Base-by-base conservation (phyloP, 768 basidiomycete species). In the Dictyophora rubrovolvata region DNA sequence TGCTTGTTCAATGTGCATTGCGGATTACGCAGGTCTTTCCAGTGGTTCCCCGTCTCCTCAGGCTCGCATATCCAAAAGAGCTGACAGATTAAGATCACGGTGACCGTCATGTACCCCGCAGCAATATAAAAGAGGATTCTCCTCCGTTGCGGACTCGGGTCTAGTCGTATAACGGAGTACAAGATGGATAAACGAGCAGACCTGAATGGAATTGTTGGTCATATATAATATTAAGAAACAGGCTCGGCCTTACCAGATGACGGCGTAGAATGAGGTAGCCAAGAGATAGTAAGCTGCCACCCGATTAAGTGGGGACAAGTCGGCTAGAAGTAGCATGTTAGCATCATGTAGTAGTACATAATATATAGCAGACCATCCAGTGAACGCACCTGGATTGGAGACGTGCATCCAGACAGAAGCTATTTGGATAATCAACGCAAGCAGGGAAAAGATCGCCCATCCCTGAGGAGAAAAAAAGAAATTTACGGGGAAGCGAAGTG, bases 131-230 rank as follows among this genome's bases (percentile, higher is more conserved):
- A 52, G 12, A 68, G 48, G 17, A 60, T 53, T 22, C 23, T 35
- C 3, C 56, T 57, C 50, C 49, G 61, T n/a, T 54, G n/a, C 11
- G 64, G 61, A 54, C 72, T 71, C 1, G 76, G 75, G 57, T 78
- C 76, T 63, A 81, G 72, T 33, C 80, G 77, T 54, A 81, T 75
- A 60, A 82, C 72, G 8, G 79, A 79, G 67, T 77, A 79, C 6
- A 82, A 67, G 48, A 81, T 79, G 21, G 79, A 75, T 20, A 79
- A 68, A 20, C 80, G 74, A 1, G 80, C 70, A 42, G 68, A 72
- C 76, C 77, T 77, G 35, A n/a, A 23, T 17, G 55, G 33, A 21
- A 34, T 7, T 6, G 37, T 20, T 34, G 20, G 6, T 14, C 21
- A 16, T 20, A 10, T 47, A 46, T 14, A 8, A 51, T 18, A n/a